Conservation (phyloP, 129 eudicot genomes). For the Chrysanthemum lavandulifolium region DNA sequence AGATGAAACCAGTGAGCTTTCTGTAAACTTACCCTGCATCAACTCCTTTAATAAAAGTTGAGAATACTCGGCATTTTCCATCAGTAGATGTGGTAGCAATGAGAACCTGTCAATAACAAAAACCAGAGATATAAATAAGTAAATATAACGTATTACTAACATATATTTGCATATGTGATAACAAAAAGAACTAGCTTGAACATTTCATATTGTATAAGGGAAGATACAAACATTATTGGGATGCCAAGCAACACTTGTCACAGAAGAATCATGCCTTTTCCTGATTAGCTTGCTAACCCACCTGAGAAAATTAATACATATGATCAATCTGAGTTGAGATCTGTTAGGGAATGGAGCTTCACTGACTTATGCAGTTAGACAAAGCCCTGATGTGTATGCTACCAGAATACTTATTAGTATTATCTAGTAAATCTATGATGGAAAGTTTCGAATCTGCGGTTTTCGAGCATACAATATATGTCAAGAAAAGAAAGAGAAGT, state of each 20-base stretch:
- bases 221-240: constrained; percentile 74
- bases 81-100: constrained; percentile 98
- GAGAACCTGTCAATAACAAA: constrained; percentile 44
- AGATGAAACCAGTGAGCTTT: constrained; percentile 18
- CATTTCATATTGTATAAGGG: constrained; percentile 9
- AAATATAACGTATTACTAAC: constrained; percentile 8
- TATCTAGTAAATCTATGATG: constrained; percentile 16
- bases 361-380: constrained; percentile 17
- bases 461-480: constrained; percentile 13
- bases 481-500: constrained; percentile 8
- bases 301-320: constrained; percentile 48
- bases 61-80: constrained; percentile 92
- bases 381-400: constrained; percentile 6
- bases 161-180: neutral
- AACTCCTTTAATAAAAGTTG: constrained; percentile 94
- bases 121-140: neutral
- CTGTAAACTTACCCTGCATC: constrained; percentile 66
- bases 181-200: constrained; percentile 13
- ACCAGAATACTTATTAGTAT: constrained; percentile 16
- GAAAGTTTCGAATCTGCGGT: neutral
- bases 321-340: constrained; percentile 7
- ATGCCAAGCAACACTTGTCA: constrained; percentile 98
- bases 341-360: constrained; percentile 20
- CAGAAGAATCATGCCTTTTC: constrained; percentile 93
- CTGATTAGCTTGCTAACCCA: constrained; percentile 99